phyloP scores from a whole-genome alignment of 2,329 filamentous ascomycete species.

The Trichophyton benhamiae region DNA sequence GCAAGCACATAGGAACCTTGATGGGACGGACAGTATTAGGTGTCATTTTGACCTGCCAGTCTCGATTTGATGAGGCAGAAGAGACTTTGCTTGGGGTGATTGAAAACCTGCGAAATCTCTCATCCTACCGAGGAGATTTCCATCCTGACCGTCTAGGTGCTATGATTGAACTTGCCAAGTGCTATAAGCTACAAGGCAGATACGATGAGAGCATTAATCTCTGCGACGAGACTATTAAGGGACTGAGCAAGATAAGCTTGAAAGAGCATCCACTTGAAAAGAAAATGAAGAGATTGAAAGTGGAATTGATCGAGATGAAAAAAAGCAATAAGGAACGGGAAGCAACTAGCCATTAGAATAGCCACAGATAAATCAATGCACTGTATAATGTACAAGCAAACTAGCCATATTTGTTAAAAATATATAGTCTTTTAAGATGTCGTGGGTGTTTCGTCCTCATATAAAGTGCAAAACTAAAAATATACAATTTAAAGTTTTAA shows the following conservation, averaged over 20 bases:
- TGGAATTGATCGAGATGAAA: background rate
- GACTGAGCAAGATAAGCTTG: background rate
- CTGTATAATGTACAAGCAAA: too few species aligned
- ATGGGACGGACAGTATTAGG: constrained; percentile 10
- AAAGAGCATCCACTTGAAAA: background rate
- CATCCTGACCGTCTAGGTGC: background rate
- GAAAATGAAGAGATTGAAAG: background rate
- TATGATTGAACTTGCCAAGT: background rate
- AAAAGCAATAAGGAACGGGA: background rate
- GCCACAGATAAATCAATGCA: background rate
- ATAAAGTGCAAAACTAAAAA: too few species aligned
- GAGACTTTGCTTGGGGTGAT: background rate
- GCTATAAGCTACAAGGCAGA: background rate
- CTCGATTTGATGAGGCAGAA: background rate
- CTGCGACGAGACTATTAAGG: background rate
- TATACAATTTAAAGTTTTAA: background rate
- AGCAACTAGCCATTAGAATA: background rate
- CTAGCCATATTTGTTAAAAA: too few species aligned
- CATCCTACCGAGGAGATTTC: background rate
- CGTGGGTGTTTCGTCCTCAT: too few species aligned
- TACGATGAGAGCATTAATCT: background rate
- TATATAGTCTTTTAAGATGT: too few species aligned
- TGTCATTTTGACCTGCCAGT: background rate
- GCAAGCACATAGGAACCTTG: constrained; percentile 18
- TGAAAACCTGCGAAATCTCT: background rate